A percentile compares a stretch with the other conserved stretches of the same genome.
Conservation (phyloP, 2,329 filamentous ascomycete species). For the Alternaria atra region DNA sequence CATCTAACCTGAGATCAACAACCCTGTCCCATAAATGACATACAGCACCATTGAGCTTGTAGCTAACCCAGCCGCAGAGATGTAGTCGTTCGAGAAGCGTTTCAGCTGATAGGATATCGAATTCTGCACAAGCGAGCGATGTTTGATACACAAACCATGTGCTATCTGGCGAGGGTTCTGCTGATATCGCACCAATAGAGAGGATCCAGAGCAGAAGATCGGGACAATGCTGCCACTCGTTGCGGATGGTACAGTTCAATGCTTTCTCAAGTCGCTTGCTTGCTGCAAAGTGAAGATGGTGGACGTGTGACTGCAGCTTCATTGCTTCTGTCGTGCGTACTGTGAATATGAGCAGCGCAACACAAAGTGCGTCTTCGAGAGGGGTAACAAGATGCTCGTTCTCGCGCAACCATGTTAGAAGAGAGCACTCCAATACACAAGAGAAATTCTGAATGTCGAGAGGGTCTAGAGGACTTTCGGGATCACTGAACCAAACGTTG, state of each 20-base stretch:
- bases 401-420: slow-evolving; percentile 45
- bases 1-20: slow-evolving; percentile 48
- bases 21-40: slow-evolving; percentile 43
- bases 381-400: slow-evolving; percentile 36
- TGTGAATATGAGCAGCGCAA: slow-evolving; percentile 49
- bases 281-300: slow-evolving; percentile 43
- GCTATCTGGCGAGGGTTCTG: slow-evolving; percentile 42
- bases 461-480: slow-evolving; percentile 43
- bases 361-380: slow-evolving; percentile 49
- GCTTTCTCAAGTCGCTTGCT: slow-evolving; percentile 48
- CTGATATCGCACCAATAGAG: slow-evolving; percentile 47
- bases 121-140: slow-evolving; percentile 45
- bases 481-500: slow-evolving; percentile 45
- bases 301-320: slow-evolving; percentile 33
- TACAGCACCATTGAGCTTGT: slow-evolving; percentile 47
- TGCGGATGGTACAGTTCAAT: slow-evolving; percentile 43
- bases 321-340: slow-evolving; percentile 48
- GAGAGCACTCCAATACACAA: slow-evolving; percentile 44
- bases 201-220: slow-evolving; percentile 51
- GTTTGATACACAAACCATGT: slow-evolving; percentile 46
- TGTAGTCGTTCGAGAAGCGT: slow-evolving; percentile 42
- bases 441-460: slow-evolving; percentile 50
- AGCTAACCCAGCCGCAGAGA: slow-evolving; percentile 50
- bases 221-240: slow-evolving; percentile 44
- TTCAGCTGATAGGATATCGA: slow-evolving; percentile 38